phyloP scores from a whole-genome alignment of 495 filamentous ascomycete species.

The Hypoxylon lenormandii region DNA sequence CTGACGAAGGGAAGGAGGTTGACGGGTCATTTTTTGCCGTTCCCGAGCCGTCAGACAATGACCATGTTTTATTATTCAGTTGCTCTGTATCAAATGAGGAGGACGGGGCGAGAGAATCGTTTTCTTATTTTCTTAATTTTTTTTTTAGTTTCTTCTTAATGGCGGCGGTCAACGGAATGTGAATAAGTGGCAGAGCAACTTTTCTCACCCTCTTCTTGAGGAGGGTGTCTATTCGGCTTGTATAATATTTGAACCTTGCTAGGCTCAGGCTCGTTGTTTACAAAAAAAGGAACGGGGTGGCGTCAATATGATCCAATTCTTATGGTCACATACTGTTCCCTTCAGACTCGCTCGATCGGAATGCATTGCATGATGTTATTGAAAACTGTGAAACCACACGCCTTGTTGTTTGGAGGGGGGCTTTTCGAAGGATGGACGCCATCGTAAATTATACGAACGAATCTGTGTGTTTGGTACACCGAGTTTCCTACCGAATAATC shows the following conservation, averaged over 20 bases:
- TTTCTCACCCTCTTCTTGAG: not conserved
- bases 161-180: slow-evolving; percentile 25
- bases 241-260: slow-evolving; percentile 51
- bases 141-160: slow-evolving; percentile 1
- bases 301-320: slow-evolving; percentile 46
- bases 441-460: slow-evolving; percentile 13
- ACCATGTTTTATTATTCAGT: slow-evolving; percentile 43
- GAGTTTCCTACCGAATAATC: not conserved
- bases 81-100: slow-evolving; percentile 34
- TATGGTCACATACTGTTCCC: slow-evolving; percentile 7
- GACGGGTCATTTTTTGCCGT: slow-evolving; percentile 40
- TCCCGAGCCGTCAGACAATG: slow-evolving; percentile 43
- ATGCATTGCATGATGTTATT: slow-evolving; percentile 24
- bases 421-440: slow-evolving; percentile 16
- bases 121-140: slow-evolving; percentile 24
- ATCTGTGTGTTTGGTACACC: slow-evolving; percentile 15
- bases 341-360: slow-evolving; percentile 5
- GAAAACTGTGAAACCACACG: slow-evolving; percentile 42
- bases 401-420: not conserved
- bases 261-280: slow-evolving; percentile 22
- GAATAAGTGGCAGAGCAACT: slow-evolving; percentile 40
- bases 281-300: slow-evolving; percentile 32
- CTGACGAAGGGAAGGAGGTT: slow-evolving; percentile 46
- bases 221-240: slow-evolving; percentile 41
- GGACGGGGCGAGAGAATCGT: slow-evolving; percentile 19